phyloP scores from a whole-genome alignment of 2,329 filamentous ascomycete genomes.

The Trichoderma atrobrunneum region DNA sequence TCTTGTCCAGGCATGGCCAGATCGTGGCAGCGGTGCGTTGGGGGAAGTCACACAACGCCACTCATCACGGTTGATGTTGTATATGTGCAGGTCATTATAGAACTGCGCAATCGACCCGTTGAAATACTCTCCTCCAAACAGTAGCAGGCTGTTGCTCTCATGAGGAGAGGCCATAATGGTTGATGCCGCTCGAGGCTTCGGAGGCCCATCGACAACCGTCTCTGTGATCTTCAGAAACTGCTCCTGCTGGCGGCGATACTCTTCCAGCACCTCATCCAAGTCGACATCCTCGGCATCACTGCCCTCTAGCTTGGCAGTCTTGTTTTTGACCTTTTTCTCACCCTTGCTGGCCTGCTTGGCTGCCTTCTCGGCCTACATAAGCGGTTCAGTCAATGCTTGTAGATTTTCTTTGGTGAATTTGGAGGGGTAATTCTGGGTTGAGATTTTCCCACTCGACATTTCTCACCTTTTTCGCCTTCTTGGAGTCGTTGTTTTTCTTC shows the following conservation, averaged over 20 bases:
- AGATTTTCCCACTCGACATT: background rate
- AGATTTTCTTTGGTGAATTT: background rate
- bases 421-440: constrained; percentile 14
- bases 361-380: constrained; percentile 56
- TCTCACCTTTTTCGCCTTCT: constrained; percentile 50
- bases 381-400: constrained; percentile 23
- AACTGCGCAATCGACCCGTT: constrained; percentile 82
- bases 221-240: constrained; percentile 94
- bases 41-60: constrained; percentile 90
- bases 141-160: constrained; percentile 80
- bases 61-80: constrained; percentile 78
- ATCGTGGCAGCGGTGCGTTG: constrained; percentile 85
- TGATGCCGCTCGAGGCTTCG: constrained; percentile 73
- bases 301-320: constrained; percentile 68
- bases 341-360: constrained; percentile 84
- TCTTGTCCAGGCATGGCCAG: constrained; percentile 91
- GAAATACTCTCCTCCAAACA: constrained; percentile 95
- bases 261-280: constrained; percentile 86
- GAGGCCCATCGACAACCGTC: constrained; percentile 65
- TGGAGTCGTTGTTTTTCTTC: constrained; percentile 48
- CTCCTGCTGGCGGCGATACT: constrained; percentile 90
- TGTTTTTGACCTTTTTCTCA: constrained; percentile 77
- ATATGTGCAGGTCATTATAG: constrained; percentile 65
- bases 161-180: constrained; percentile 81
- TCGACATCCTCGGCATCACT: constrained; percentile 92